These are phyloP conservation scores for Polyporus arcularius DNA, from an alignment of 768 basidiomycete species.

Conservation along the genomic window DNA sequence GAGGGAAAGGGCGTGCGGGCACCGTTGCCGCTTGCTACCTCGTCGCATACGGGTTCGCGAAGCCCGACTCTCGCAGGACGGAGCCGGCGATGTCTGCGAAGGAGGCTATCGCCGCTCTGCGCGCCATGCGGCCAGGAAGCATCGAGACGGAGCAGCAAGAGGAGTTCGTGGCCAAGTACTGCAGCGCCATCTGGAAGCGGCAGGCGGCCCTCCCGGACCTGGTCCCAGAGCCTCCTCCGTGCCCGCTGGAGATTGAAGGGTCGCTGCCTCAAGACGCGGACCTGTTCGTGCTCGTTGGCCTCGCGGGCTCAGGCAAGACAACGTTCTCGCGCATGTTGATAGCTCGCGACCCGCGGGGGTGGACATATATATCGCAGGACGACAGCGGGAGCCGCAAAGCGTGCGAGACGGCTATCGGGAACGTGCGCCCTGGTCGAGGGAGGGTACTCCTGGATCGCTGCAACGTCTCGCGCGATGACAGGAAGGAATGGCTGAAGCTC, in stretches of 20 bases:
- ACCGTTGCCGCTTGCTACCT: constrained; percentile 64
- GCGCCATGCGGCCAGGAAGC: constrained; percentile 55
- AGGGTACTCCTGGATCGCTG: constrained; percentile 57
- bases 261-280: constrained; percentile 37
- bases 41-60: constrained; percentile 54
- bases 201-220: constrained; percentile 50
- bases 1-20: constrained; percentile 64
- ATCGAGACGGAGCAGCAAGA: constrained; percentile 60
- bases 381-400: constrained; percentile 49
- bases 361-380: constrained; percentile 57
- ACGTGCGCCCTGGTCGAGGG: constrained; percentile 29
- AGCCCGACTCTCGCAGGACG: constrained; percentile 39
- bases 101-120: constrained; percentile 49
- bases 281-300: constrained; percentile 57
- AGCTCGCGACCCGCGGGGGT: constrained; percentile 43
- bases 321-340: constrained; percentile 52
- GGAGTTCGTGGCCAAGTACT: constrained; percentile 57
- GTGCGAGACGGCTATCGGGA: constrained; percentile 55
- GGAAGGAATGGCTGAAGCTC: constrained; percentile 51
- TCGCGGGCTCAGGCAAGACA: constrained; percentile 64
- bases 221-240: constrained; percentile 52
- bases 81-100: constrained; percentile 50
- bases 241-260: constrained; percentile 47
- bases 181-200: constrained; percentile 59
- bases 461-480: constrained; percentile 49